These are phyloP conservation scores for Aureobasidium sp. DNA, from an alignment of 2,329 filamentous ascomycete genomes.

Conservation along the genomic window DNA sequence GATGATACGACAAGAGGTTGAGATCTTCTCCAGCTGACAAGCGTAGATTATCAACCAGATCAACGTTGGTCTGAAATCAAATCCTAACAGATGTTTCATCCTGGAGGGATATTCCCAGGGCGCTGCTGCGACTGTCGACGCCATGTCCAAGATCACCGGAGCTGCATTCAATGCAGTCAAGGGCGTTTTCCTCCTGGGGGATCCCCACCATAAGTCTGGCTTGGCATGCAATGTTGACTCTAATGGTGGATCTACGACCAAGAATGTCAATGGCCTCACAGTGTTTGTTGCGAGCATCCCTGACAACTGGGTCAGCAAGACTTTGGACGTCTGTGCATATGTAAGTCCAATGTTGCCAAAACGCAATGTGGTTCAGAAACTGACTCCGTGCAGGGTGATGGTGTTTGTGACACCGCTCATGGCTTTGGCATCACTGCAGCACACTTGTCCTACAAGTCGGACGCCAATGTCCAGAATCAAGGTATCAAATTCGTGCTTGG, in stretches of 20 bases:
- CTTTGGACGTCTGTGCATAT: slow-evolving; percentile 32
- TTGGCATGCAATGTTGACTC: slow-evolving; percentile 32
- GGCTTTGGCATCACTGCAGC: slow-evolving; percentile 28
- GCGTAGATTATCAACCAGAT: slow-evolving; percentile 30
- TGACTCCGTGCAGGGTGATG: slow-evolving; percentile 27
- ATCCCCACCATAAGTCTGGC: slow-evolving; percentile 30
- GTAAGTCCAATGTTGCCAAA: slow-evolving; percentile 23
- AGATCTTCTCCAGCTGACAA: background rate
- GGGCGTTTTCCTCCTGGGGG: slow-evolving; percentile 32
- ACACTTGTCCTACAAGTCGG: slow-evolving; percentile 27
- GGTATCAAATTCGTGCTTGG: slow-evolving; percentile 25
- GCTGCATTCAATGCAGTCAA: slow-evolving; percentile 30
- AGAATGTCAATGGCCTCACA: slow-evolving; percentile 27
- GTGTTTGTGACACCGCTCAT: slow-evolving; percentile 32
- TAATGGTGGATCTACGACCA: slow-evolving; percentile 29
- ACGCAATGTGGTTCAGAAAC: background rate
- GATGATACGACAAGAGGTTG: fast-evolving
- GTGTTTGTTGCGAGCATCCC: slow-evolving; percentile 22
- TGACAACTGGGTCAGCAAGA: slow-evolving; percentile 30
- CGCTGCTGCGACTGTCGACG: slow-evolving; percentile 32
- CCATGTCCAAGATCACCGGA: slow-evolving; percentile 29
- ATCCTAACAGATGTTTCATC: slow-evolving; percentile 31
- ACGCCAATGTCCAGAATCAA: slow-evolving; percentile 27
- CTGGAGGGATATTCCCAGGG: slow-evolving; percentile 35
- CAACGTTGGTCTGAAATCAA: slow-evolving; percentile 21